Evolutionary conservation across 192 early-diverging fungal species (phyloP).

Genomic region (Umbelopsis sp.): DNA sequence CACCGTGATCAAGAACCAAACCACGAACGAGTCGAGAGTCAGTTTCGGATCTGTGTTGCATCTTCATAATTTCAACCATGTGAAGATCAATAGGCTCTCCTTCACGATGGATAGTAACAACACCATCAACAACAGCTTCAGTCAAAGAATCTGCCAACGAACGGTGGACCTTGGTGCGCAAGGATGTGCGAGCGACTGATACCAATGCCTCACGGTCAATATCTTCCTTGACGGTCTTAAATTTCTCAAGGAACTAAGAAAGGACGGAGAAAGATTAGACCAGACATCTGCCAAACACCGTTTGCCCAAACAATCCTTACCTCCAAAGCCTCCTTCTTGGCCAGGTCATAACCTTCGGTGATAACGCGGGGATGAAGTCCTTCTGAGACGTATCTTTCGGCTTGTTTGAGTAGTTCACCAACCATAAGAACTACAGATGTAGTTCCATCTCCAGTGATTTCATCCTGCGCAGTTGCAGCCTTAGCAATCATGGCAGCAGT

Average conservation of each 20-base stretch:
- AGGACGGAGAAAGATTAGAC: neutral
- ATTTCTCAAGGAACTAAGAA: constrained; percentile 83
- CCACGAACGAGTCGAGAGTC: constrained; percentile 93
- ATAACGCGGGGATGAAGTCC: constrained; percentile 95
- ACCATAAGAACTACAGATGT: constrained; percentile 96
- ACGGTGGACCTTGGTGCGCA: constrained; percentile 92
- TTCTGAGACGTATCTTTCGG: constrained; percentile 90
- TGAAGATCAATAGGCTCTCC: constrained; percentile 94
- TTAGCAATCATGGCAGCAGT: constrained; percentile 99
- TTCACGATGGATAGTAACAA: constrained; percentile 80
- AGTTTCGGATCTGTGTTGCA: constrained; percentile 98
- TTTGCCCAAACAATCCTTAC: constrained; percentile 40
- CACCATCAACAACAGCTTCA: constrained; percentile 96
- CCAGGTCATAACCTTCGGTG: constrained; percentile 96
- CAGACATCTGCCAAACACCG: neutral
- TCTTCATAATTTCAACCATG: constrained; percentile 99
- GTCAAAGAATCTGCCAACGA: constrained; percentile 91
- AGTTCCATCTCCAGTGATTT: constrained; percentile 98
- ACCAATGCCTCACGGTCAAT: constrained; percentile 92
- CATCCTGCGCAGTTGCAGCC: constrained; percentile 99
- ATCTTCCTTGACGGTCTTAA: constrained; percentile 64
- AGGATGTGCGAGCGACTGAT: constrained; percentile 91
- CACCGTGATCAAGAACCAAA: constrained; percentile 97
- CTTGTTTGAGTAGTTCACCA: constrained; percentile 97
- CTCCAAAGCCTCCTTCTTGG: constrained; percentile 90